These are phyloP conservation scores for Mortierella sp. DNA, from an alignment of 371 early-diverging fungal species.

Conservation along the genomic window DNA sequence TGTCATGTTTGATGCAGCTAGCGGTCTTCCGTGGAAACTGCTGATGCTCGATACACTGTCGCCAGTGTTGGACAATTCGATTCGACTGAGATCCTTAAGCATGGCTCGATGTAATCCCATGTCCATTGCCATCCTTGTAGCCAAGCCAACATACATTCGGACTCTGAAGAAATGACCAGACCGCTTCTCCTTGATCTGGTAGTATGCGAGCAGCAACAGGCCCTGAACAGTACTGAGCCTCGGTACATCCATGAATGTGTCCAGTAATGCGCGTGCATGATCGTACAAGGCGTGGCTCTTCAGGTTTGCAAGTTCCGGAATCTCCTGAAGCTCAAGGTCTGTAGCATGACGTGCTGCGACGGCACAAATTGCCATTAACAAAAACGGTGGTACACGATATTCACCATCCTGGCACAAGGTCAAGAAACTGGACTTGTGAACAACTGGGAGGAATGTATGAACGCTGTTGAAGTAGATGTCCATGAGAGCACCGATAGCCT, in stretches of 20 bases:
- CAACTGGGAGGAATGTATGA: slow-evolving; percentile 51
- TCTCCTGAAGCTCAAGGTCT: slow-evolving; percentile 43
- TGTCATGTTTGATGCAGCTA: not conserved
- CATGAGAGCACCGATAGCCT: slow-evolving; percentile 44
- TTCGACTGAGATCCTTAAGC: slow-evolving; percentile 21
- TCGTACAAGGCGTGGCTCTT: slow-evolving; percentile 46
- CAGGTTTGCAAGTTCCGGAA: slow-evolving; percentile 42
- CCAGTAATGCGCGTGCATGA: slow-evolving; percentile 56
- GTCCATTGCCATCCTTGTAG: slow-evolving; percentile 46
- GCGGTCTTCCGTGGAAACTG: not conserved
- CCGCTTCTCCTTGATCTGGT: slow-evolving; percentile 65
- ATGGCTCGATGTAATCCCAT: slow-evolving; percentile 34
- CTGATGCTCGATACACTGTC: slow-evolving; percentile 15
- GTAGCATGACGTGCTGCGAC: slow-evolving; percentile 54
- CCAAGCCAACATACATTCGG: slow-evolving; percentile 48
- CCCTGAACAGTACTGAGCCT: slow-evolving; percentile 71
- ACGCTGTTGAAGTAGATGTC: slow-evolving; percentile 55
- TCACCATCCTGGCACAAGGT: slow-evolving; percentile 43
- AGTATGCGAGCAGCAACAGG: slow-evolving; percentile 60
- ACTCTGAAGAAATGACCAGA: slow-evolving; percentile 53
- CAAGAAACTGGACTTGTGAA: slow-evolving; percentile 48
- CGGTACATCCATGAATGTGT: slow-evolving; percentile 67
- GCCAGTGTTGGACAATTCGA: slow-evolving; percentile 16
- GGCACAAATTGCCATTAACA: slow-evolving; percentile 50
- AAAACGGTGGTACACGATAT: slow-evolving; percentile 45